Evolutionary conservation across 805 yeast species (phyloP), one percentile per base, ranked within the genome.

Genomic region (Ogataea nitratoaversa): DNA sequence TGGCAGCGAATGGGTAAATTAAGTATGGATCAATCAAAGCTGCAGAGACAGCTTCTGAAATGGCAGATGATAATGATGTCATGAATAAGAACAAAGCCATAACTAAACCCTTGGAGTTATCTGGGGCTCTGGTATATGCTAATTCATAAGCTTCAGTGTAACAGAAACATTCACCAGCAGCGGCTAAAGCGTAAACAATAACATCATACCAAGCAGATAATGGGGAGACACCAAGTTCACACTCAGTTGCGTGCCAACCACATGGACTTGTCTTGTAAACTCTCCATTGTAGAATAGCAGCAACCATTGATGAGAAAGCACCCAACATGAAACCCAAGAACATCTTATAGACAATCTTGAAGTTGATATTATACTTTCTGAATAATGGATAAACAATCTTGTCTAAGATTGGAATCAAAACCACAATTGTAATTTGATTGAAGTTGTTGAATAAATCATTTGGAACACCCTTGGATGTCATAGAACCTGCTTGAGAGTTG

Each of bases 361-460:
- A 63, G 30, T 71, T 62, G 48, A 75, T 67, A 23, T 60, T 59
- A 37, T 51, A 43, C 52, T 57, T 70, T 55, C 78, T 65, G 36
- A 74, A 55, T 3, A 59, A 27, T 44, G 81, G 80, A 49, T 75
- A 75, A n/a, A 76, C 29, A 17, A 57, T 37, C 45, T 67, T 60
- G 51, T 76, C 78, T 50, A 74, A 62, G 36, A 75, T 60, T 44
- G 80, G 81, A 42, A 75, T 67, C 43, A 71, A 60, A 36, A 74
- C 63, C 45, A 75, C 72, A 49, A 75, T 76, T 14, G 79, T 68
- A 43, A 75, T 63, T 33, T 77, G 78, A 49, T 76, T 75, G 62
- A 76, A 73, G 52, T 73, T 74, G 47, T 63, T 68, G 61, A 74
- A 71, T 50, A 75, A 66, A 63, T 76, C 80, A 51, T 75, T 75